Evolutionary conservation across 1,284 basidiomycete genomes (phyloP), one percentile per base, ranked within the genome.

Genomic region (Papiliotrema terrestris): DNA sequence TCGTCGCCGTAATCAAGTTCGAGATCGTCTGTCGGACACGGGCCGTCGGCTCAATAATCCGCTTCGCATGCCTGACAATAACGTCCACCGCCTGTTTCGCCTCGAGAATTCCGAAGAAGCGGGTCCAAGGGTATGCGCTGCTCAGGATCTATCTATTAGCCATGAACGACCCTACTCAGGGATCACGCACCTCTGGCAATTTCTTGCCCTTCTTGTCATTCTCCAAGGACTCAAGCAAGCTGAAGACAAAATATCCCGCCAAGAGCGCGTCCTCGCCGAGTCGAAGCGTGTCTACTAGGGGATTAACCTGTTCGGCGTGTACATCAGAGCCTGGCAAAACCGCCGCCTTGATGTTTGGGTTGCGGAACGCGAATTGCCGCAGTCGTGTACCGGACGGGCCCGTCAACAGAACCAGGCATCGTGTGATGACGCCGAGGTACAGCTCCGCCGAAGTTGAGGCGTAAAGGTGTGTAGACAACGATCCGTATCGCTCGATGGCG

Each of bases 71-170:
- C 35, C 57, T 58, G 26, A 61, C 41, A 32, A 67, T 38, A 3
- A 44, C 25, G 14, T 48, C 43, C 15, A 65, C 41, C 4, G 54
- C 54, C 3, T 45, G n/a, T 14, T 52, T 49, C 2, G 64, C 63
- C 38, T 66, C 58, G 2, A 49, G 17, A 2, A 60, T 19, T 2
- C 26, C 20, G 23, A 72, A 54, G 61, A 72, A 71, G 9, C 57
- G 53, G 1, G 58, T 61, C 72, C 72, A 74, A 0, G 68, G 69
- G 9, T 38, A 41, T 3, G 68, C 29, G 5, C 58, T 43, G 15
- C 44, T 17, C 19, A 72, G 52, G 19, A 43, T 59, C 59, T 70
- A 26, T 55, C 45, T 42, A 49, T 32, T 5, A 32, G 29, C 29
- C 11, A 32, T 32, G 29, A n/a, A n/a, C n/a, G n/a, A n/a, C n/a